phyloP scores from a whole-genome alignment of 1,284 basidiomycete species.

The Trichosporon sp. region DNA sequence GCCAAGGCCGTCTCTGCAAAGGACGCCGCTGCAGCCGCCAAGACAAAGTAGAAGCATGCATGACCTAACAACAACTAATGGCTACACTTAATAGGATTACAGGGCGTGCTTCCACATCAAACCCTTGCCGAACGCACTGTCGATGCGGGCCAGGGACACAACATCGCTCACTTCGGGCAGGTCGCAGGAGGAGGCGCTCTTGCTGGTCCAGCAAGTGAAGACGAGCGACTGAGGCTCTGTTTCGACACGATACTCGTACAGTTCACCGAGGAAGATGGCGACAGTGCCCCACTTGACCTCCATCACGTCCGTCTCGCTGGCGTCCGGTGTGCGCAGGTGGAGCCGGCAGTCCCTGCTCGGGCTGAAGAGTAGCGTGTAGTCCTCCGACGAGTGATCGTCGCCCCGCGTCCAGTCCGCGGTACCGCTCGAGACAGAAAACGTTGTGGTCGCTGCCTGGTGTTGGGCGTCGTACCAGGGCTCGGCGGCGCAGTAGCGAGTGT shows the following conservation, averaged over 20 bases:
- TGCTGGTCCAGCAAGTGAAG: conserved; percentile 1
- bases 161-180: neutral
- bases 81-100: neutral
- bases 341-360: neutral
- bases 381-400: neutral
- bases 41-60: neutral
- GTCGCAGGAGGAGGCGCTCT: neutral
- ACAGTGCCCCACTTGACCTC: neutral
- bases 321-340: neutral
- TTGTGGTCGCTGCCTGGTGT: neutral
- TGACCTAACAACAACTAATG: neutral
- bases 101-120: neutral
- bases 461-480: neutral
- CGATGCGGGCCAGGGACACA: neutral
- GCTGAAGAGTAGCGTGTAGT: neutral
- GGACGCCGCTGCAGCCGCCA: neutral
- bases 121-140: neutral
- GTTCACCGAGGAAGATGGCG: neutral
- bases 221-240: neutral
- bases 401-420: neutral
- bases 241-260: neutral
- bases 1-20: neutral
- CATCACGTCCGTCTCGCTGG: neutral
- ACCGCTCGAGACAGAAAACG: neutral
- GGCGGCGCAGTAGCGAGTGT: neutral